Evolutionary conservation across 129 eudicot genomes (phyloP).

Genomic region (Oenanthe sinensis): DNA sequence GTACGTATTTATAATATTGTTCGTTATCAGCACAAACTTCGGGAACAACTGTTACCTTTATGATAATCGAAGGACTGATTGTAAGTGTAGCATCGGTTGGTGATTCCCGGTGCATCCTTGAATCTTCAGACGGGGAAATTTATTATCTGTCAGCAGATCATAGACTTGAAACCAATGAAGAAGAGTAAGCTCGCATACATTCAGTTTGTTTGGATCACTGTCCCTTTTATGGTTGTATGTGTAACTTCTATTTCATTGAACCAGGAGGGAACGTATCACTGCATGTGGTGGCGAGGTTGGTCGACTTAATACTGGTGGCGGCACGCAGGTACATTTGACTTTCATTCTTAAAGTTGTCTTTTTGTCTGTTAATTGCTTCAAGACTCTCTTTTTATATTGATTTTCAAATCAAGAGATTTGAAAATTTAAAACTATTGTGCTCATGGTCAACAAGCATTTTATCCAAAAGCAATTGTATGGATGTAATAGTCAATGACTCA

Average conservation of each 20-base stretch:
- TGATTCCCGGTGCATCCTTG: constrained; percentile 92
- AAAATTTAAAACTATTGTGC: not conserved
- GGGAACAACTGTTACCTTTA: constrained; percentile 95
- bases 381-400: not conserved
- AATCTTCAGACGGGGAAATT: constrained; percentile 86
- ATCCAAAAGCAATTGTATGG: not conserved
- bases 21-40: constrained; percentile 66
- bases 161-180: constrained; percentile 90
- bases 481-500: not conserved
- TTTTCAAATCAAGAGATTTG: not conserved
- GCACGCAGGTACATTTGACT: constrained; percentile 57
- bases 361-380: not conserved
- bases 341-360: not conserved
- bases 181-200: constrained; percentile 54
- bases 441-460: not conserved
- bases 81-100: constrained; percentile 96
- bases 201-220: not conserved
- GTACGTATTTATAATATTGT: constrained; percentile 8
- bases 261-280: constrained; percentile 88
- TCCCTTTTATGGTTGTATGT: not conserved
- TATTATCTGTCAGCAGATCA: constrained; percentile 94
- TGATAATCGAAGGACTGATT: constrained; percentile 83
- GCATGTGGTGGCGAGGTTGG: constrained; percentile 98
- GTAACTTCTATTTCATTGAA: not conserved
- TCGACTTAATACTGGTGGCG: constrained; percentile 97